Conservation (phyloP, 164 flowering plant species). For the Stephania cephalantha region DNA sequence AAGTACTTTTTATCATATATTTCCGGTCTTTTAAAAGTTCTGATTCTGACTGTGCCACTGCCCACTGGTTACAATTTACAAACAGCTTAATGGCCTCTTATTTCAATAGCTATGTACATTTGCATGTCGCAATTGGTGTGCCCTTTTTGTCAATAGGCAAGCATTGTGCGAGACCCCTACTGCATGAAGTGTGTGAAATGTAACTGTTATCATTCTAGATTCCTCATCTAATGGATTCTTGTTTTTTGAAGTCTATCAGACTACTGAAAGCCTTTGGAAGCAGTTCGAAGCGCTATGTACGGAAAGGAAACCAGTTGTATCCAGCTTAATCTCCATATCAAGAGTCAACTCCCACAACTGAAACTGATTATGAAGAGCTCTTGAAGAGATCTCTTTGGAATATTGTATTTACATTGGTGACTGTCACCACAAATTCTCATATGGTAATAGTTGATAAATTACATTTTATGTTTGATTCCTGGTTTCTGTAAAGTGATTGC, state of each 20-base stretch:
- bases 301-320: no score
- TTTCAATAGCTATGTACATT: neutral
- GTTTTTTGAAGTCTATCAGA: neutral
- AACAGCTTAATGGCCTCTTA: neutral
- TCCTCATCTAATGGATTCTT: neutral
- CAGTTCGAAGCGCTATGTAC: no score
- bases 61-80: neutral
- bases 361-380: neutral
- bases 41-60: neutral
- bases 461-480: neutral
- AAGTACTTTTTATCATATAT: neutral
- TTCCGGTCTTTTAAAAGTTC: neutral
- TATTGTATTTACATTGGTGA: neutral
- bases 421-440: neutral
- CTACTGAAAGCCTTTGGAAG: neutral
- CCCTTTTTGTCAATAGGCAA: neutral
- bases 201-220: neutral
- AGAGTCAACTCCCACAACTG: no score
- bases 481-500: neutral
- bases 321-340: no score
- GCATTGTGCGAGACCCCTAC: neutral
- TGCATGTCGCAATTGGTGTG: neutral
- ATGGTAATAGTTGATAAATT: neutral
- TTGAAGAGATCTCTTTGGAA: neutral
- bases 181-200: neutral